Base-by-base conservation (phyloP, 2,329 filamentous ascomycete genomes). In the Pseudogymnoascus sp. region DNA sequence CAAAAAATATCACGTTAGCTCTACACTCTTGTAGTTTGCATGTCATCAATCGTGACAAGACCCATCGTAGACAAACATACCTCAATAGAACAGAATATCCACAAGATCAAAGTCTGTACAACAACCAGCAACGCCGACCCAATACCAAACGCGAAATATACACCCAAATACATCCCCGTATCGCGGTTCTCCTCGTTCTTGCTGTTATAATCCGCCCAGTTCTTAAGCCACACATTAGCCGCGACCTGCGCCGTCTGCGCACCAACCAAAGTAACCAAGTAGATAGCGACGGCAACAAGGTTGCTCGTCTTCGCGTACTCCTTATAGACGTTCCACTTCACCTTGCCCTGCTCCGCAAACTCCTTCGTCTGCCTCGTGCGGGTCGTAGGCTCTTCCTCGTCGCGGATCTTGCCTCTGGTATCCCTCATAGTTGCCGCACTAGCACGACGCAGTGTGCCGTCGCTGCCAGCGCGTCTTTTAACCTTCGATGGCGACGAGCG, bases 1-100 rank as follows among this genome's bases (percentile, higher is more conserved):
- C 10, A 38, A 16, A 26, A 46, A 46, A 61, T 50, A 61, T 60
- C 31, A 64, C 10, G 62, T 69, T 66, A 71, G 68, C 28, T 56
- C 50, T 22, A 12, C 11, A 40, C 16, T 19, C 22, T 62, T 26
- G 38, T 53, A 61, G 41, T 60, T 61, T 28, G 53, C 63, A 56
- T 38, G 59, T 70, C 64, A 68, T 74, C 59, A 75, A 71, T 37
- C 19, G 40, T 38, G 33, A 38, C 53, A 26, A 56, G 11, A 26
- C 19, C 19, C 22, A 28, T 11, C 8, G 60, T 50, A 70, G 53
- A 33, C 14, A n/a, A 4, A 73, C 78, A 61, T 79, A 91, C 89
- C 84, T 99, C 95, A 66, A 99, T 99, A 4, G 95, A 98, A 78
- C 96, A 99, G 79, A 99, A 98, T 68, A 99, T 98, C 95, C 95